Base-by-base conservation (phyloP, 1,284 basidiomycete genomes). In the Sanghuangporus weigelae region DNA sequence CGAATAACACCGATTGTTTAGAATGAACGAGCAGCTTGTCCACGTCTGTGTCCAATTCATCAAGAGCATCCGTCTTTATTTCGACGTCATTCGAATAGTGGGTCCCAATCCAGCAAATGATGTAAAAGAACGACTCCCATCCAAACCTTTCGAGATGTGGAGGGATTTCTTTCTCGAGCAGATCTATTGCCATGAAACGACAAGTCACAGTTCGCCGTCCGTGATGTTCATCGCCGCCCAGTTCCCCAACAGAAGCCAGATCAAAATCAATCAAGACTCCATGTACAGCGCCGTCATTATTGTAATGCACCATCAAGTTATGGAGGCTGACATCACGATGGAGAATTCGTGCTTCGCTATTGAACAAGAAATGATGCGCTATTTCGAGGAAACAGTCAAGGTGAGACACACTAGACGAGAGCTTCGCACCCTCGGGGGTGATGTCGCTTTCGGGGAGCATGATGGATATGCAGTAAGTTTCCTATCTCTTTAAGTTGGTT, bases 381-480 rank as follows among this genome's bases (percentile, higher is more conserved):
- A n/a, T n/a, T n/a, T n/a, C n/a, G n/a, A n/a, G n/a, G n/a, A n/a
- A n/a, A n/a, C n/a, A n/a, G n/a, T n/a, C n/a, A n/a, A n/a, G n/a
- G n/a, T n/a, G n/a, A n/a, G n/a, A n/a, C n/a, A n/a, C n/a, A n/a
- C n/a, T n/a, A n/a, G n/a, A n/a, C n/a, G 89, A 91, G 64, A 92
- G 90, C 70, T 75, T 93, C 53, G 87, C 89, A 1, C 80, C 83
- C 16, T 90, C 90, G 39, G 93, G 35, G 54, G 51, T 62, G 14
- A 60, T 59, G 54, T 58, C 92, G 7, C 84, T 88, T 72, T 87
- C 86, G 3, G 87, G 87, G 61, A 92, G 93, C 72, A 93, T 95
- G 91, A 80, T 95, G 72, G 91, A 95, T 73, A 95, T 95, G 93
- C 93, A 95, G 93, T 95, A 77, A 71, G 92, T 88, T 23, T 60